A percentile compares a stretch with the other conserved stretches of the same genome.
These are phyloP conservation scores for Tilletia indica DNA, from an alignment of 1,284 basidiomycete species.

Conservation along the genomic window DNA sequence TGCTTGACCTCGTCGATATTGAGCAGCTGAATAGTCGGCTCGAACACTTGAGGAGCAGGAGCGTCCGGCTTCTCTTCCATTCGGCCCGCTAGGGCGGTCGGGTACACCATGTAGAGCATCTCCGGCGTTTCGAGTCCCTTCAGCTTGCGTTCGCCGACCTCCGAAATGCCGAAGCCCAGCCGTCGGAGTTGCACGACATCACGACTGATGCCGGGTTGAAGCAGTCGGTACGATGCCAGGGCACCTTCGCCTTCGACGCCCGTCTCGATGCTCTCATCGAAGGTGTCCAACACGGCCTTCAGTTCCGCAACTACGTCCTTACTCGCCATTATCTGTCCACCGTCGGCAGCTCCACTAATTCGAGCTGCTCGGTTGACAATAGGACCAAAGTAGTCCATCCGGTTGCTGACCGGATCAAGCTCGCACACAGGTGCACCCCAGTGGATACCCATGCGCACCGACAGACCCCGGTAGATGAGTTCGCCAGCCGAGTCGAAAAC, in stretches of 20 bases:
- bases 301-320: conserved; percentile 67
- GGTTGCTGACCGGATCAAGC: conserved; percentile 84
- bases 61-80: conserved; percentile 65
- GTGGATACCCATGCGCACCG: conserved; percentile 96
- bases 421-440: conserved; percentile 89
- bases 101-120: conserved; percentile 79
- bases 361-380: conserved; percentile 69
- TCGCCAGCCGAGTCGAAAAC: conserved; percentile 70
- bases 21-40: conserved; percentile 64
- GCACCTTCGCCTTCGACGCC: conserved; percentile 32
- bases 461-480: conserved; percentile 81
- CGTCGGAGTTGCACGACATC: conserved; percentile 70
- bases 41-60: conserved; percentile 51
- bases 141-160: conserved; percentile 84
- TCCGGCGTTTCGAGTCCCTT: conserved; percentile 83
- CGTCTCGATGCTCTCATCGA: conserved; percentile 30
- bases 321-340: conserved; percentile 92
- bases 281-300: conserved; percentile 39
- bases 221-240: conserved; percentile 53
- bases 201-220: conserved; percentile 55
- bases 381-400: conserved; percentile 74
- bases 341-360: conserved; percentile 78
- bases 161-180: conserved; percentile 72
- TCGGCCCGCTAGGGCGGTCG: conserved; percentile 72
- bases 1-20: conserved; percentile 73